These are phyloP conservation scores for Epichloe sibirici DNA, from an alignment of 2,329 filamentous ascomycete species.

Conservation along the genomic window DNA sequence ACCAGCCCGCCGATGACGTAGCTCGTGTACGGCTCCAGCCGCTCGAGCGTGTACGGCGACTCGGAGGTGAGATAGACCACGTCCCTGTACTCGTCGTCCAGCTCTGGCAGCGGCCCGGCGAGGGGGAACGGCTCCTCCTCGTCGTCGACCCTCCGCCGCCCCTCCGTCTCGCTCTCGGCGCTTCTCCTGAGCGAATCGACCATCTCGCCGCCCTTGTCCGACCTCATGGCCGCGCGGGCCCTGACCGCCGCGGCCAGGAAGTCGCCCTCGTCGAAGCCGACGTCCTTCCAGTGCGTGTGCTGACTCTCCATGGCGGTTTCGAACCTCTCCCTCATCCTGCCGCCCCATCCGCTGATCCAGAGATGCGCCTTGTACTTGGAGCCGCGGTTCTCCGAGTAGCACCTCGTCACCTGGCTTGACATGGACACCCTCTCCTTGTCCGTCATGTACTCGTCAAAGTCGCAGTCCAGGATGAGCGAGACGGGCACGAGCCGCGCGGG, in stretches of 20 bases:
- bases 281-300: slow-evolving; percentile 68
- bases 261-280: slow-evolving; percentile 60
- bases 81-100: slow-evolving; percentile 23
- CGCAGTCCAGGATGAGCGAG: slow-evolving; percentile 77
- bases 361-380: slow-evolving; percentile 58
- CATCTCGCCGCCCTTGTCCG: slow-evolving; percentile 38
- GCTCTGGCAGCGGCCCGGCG: slow-evolving; percentile 20
- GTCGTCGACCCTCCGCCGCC: slow-evolving; percentile 16
- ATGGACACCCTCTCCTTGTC: slow-evolving; percentile 78
- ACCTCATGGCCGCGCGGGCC: slow-evolving; percentile 55
- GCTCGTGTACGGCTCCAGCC: slow-evolving; percentile 74
- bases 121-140: slow-evolving; percentile 21
- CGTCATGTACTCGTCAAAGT: slow-evolving; percentile 82
- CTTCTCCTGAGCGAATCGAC: slow-evolving; percentile 42
- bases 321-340: slow-evolving; percentile 64
- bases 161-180: slow-evolving; percentile 17
- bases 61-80: slow-evolving; percentile 88
- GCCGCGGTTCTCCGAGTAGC: slow-evolving; percentile 76
- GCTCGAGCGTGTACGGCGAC: slow-evolving; percentile 70
- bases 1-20: slow-evolving; percentile 93
- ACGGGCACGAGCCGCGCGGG: slow-evolving; percentile 52
- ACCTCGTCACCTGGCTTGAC: slow-evolving; percentile 69
- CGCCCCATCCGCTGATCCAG: slow-evolving; percentile 66
- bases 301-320: slow-evolving; percentile 60
- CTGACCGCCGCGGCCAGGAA: slow-evolving; percentile 57